A percentile compares a stretch with the other conserved stretches of the same genome.
Evolutionary conservation across 805 yeast genomes (phyloP).

Genomic region (Nakazawaea siamensis): DNA sequence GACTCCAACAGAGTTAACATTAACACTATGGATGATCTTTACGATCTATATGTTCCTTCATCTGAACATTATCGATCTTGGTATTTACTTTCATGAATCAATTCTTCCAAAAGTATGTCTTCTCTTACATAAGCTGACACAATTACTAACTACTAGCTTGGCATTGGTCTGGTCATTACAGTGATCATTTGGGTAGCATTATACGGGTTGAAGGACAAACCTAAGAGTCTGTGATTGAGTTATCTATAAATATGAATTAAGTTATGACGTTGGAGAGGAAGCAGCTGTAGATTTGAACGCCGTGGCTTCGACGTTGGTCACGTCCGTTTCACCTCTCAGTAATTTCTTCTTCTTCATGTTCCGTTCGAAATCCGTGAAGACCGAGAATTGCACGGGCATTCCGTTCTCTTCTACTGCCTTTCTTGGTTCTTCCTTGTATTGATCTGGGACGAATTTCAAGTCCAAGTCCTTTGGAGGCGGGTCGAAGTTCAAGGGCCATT

Average conservation of each 20-base stretch:
- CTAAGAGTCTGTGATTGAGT: too few species aligned
- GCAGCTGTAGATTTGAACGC: too few species aligned
- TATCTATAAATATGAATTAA: too few species aligned
- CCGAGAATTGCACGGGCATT: conserved; percentile 71
- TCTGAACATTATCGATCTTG: conserved; percentile 4
- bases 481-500: conserved; percentile 63
- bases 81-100: conserved; percentile 1
- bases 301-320: not conserved
- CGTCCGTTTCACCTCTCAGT: not conserved
- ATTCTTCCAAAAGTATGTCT: conserved; percentile 6
- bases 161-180: too few species aligned
- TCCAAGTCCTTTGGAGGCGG: conserved; percentile 39
- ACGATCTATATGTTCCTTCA: conserved; percentile 5
- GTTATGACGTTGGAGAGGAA: too few species aligned
- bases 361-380: conserved; percentile 78
- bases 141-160: too few species aligned
- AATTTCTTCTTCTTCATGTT: conserved; percentile 41
- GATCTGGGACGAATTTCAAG: conserved; percentile 34
- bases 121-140: too few species aligned
- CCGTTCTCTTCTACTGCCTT: conserved; percentile 31
- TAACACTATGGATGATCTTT: not conserved
- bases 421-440: conserved; percentile 18
- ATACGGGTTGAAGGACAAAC: too few species aligned
- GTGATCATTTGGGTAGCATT: too few species aligned
- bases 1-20: conserved; percentile 6